These are phyloP conservation scores for Alopecurus myosuroides DNA, from an alignment of 176 grass and related monocot genomes.

Conservation along the genomic window DNA sequence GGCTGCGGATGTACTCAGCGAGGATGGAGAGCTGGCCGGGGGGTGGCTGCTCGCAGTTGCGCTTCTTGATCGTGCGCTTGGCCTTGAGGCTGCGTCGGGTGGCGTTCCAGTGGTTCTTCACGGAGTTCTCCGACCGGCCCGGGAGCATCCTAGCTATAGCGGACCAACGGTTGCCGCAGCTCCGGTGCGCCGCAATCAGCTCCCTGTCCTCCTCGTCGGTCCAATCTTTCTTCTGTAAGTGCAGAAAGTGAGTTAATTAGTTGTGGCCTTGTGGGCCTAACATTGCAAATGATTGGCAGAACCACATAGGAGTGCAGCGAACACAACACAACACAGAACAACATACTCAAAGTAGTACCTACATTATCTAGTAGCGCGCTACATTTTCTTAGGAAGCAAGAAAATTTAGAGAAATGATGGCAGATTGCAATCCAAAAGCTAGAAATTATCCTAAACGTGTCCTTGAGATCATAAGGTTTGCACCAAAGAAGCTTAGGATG, in stretches of 20 bases:
- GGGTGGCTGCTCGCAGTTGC: neutral
- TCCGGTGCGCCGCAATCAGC: neutral
- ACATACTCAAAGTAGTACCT: neutral
- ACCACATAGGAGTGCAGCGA: no score
- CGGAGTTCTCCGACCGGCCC: neutral
- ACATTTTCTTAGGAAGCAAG: no score
- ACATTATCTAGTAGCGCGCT: no score
- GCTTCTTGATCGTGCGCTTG: neutral
- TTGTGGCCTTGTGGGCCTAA: neutral
- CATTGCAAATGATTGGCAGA: neutral
- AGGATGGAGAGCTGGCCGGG: neutral
- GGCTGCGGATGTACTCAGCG: neutral
- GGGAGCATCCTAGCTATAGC: neutral
- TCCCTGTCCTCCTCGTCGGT: neutral
- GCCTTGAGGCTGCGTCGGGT: neutral
- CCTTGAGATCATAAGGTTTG: no score
- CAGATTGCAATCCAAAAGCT: neutral
- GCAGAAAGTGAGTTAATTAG: neutral
- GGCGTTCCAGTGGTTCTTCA: slow-evolving; percentile 37
- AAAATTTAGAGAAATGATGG: no score
- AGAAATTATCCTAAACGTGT: neutral
- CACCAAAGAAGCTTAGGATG: no score
- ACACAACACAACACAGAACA: neutral
- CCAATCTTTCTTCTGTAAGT: neutral
- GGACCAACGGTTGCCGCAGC: neutral